Percentiles rank a stretch among this genome's conserved stretches.
Conservation (phyloP, 2,329 filamentous ascomycete genomes). For the Fusarium sp. region DNA sequence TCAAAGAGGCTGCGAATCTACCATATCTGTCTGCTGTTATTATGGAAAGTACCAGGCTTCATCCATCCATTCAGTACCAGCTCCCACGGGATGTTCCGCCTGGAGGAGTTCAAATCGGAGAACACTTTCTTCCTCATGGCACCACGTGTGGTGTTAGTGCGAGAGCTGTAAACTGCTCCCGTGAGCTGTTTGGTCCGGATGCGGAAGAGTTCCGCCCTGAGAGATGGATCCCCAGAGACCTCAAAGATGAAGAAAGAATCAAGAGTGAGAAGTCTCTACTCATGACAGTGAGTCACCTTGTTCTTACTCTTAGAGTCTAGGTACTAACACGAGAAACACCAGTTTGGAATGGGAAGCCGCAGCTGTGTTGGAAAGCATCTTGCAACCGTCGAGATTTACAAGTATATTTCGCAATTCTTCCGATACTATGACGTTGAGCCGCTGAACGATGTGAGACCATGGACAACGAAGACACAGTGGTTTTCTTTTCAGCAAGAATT, state of each 20-base stretch:
- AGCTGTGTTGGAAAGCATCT: slow-evolving; percentile 24
- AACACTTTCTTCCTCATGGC: slow-evolving; percentile 10
- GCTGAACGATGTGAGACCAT: not conserved
- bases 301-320: fast-evolving
- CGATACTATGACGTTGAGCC: slow-evolving; percentile 13
- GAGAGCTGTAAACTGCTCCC: slow-evolving; percentile 9
- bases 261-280: slow-evolving; percentile 7
- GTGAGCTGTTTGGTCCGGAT: slow-evolving; percentile 14
- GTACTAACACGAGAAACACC: not conserved
- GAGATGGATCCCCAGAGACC: slow-evolving; percentile 2
- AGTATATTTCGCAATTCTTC: slow-evolving; percentile 28
- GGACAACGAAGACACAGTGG: slow-evolving; percentile 13
- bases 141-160: slow-evolving; percentile 10
- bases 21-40: slow-evolving; percentile 22
- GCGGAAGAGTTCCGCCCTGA: slow-evolving; percentile 15
- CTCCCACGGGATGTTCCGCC: slow-evolving; percentile 13
- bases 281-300: slow-evolving; percentile 1
- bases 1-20: slow-evolving; percentile 23
- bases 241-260: slow-evolving; percentile 5
- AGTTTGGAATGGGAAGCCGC: slow-evolving; percentile 32
- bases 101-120: slow-evolving; percentile 1
- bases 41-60: slow-evolving; percentile 15
- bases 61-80: slow-evolving; percentile 30
- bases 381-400: slow-evolving; percentile 20
- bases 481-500: slow-evolving; percentile 16